Base-by-base conservation (phyloP, 192 early-diverging fungal species). In the Jimgerdemannia flammicorona region DNA sequence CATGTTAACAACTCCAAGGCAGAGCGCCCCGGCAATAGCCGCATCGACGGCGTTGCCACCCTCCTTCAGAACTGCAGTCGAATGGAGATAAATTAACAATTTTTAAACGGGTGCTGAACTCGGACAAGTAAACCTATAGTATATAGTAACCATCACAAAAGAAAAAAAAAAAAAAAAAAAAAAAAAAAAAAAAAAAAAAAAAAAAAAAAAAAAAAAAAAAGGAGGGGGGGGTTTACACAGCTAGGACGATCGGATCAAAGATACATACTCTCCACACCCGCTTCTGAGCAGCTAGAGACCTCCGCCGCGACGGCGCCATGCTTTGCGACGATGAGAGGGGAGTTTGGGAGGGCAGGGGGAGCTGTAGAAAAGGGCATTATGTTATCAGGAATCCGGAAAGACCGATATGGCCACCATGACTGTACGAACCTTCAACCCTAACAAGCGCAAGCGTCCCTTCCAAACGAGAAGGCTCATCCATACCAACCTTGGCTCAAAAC, bases 41-140 rank as follows among this genome's bases (percentile, higher is more conserved):
- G 95, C 91, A 81, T 99, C 97, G 1, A 96, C 90, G 3, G 97
- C 95, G 49, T 90, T 94, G 54, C 97, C 97, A 71, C 95, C 94
- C 17, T 92, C 87, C 77, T 90, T 91, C 59, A 99, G 82, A 4
- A 93, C 88, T 87, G 72, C 6, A 59, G 49, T 10, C 49, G 8
- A 59, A 14, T 29, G 29, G 29, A 29, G 29, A 29, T 29, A 29
- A 29, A 29, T 29, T 29, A 29, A 29, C 29, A 29, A 29, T 29
- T 29, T 29, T 29, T 29, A 29, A 29, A 29, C 29, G 29, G 29
- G 29, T 29, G 29, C 29, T 29, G 29, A 29, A 29, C 29, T 17
- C 44, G 17, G 10, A 72, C 18, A 29, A 70, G 18, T 18, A 41
- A 69, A 63, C 29, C 3, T 42, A 64, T 40, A 19, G 11, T 29